These are phyloP conservation scores for Fusarium buharicum DNA, from an alignment of 2,329 filamentous ascomycete genomes.

Conservation along the genomic window DNA sequence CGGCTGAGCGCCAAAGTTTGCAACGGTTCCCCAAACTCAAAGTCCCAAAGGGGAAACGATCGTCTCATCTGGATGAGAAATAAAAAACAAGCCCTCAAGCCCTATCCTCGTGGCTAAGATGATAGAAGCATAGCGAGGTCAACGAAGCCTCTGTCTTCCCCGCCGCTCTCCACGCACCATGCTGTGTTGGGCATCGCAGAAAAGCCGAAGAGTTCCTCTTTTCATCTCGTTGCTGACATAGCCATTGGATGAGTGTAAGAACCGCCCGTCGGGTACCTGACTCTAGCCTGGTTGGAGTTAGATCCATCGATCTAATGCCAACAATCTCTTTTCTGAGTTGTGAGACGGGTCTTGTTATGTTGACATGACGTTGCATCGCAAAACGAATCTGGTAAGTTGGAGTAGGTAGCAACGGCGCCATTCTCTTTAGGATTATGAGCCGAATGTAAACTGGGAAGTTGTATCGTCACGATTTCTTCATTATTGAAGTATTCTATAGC, in stretches of 20 bases:
- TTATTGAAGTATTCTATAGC: conserved; percentile 8
- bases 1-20: too few species aligned
- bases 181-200: neutral
- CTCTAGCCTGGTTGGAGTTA: conserved; percentile 34
- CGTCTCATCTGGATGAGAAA: neutral
- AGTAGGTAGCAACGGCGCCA: conserved; percentile 27
- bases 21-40: conserved; percentile 36
- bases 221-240: conserved; percentile 19
- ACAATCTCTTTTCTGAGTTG: conserved; percentile 26
- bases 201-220: conserved; percentile 27
- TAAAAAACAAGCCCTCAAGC: conserved; percentile 21
- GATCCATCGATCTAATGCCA: conserved; percentile 30
- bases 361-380: conserved; percentile 36
- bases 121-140: conserved; percentile 23
- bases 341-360: conserved; percentile 27
- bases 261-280: conserved; percentile 35
- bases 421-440: conserved; percentile 4
- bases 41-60: conserved; percentile 26
- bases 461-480: conserved; percentile 25
- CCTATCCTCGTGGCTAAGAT: conserved; percentile 30
- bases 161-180: conserved; percentile 21
- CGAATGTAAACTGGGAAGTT: neutral
- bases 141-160: conserved; percentile 32
- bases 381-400: conserved; percentile 11
- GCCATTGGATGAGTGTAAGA: conserved; percentile 16